Evolutionary conservation across 306 rosid genomes (phyloP).

Genomic region (Lupinus albus): DNA sequence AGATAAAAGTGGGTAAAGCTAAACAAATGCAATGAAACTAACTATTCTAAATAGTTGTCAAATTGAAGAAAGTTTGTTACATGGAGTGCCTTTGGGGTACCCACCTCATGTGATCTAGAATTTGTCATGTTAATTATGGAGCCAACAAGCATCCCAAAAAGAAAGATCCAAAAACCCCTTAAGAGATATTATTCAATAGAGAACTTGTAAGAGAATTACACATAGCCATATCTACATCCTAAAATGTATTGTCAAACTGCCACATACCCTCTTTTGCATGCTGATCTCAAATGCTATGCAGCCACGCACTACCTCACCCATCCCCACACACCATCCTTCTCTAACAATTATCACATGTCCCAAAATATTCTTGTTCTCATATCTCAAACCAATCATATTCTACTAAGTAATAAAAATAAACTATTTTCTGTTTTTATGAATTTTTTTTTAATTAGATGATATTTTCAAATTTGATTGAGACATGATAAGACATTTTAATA

Average conservation of each 20-base stretch:
- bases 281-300: slow-evolving; percentile 57
- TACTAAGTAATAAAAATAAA: too few relatives aligned
- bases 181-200: background rate
- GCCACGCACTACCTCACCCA: slow-evolving; percentile 68
- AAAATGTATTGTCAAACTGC: slow-evolving; percentile 49
- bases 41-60: background rate
- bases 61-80: slow-evolving; percentile 9
- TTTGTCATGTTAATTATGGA: slow-evolving; percentile 28
- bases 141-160: slow-evolving; percentile 18
- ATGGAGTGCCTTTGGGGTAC: slow-evolving; percentile 25
- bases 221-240: background rate
- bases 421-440: too few relatives aligned
- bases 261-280: slow-evolving; percentile 92
- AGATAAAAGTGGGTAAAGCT: background rate
- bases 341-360: too few relatives aligned
- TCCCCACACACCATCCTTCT: slow-evolving; percentile 47
- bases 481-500: too few relatives aligned
- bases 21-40: slow-evolving; percentile 24
- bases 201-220: slow-evolving; percentile 30
- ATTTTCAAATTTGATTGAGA: too few relatives aligned
- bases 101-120: slow-evolving; percentile 40
- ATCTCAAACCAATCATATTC: too few relatives aligned
- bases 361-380: too few relatives aligned
- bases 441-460: too few relatives aligned
- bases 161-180: background rate